phyloP scores from a whole-genome alignment of 2,329 filamentous ascomycete genomes.

The Neurospora crassa region DNA sequence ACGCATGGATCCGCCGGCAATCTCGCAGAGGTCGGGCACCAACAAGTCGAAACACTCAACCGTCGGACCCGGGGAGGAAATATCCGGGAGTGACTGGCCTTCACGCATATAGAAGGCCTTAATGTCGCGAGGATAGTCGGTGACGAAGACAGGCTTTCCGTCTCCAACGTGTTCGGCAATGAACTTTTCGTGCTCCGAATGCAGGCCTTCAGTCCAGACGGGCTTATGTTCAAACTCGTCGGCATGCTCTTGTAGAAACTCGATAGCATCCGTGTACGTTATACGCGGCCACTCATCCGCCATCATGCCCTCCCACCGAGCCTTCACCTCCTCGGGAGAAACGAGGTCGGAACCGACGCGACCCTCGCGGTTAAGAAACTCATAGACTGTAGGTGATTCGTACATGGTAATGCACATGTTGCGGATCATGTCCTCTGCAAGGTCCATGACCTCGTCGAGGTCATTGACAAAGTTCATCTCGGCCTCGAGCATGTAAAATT shows the following conservation, averaged over 20 bases:
- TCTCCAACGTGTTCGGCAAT: conserved; percentile 53
- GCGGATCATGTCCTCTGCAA: conserved; percentile 72
- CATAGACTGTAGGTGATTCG: conserved; percentile 31
- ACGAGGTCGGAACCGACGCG: conserved; percentile 27
- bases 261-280: conserved; percentile 71
- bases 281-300: conserved; percentile 62
- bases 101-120: conserved; percentile 75
- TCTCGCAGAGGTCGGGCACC: conserved; percentile 75
- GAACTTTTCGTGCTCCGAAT: conserved; percentile 88
- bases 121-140: conserved; percentile 76
- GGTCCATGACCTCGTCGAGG: conserved; percentile 61
- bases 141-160: conserved; percentile 73
- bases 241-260: conserved; percentile 51
- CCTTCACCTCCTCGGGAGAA: conserved; percentile 41
- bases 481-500: conserved; percentile 98
- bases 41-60: conserved; percentile 88
- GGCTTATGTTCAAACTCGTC: conserved; percentile 59
- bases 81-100: conserved; percentile 10
- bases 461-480: conserved; percentile 72
- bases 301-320: conserved; percentile 64
- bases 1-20: conserved; percentile 82
- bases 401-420: conserved; percentile 33
- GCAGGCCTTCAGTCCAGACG: conserved; percentile 63
- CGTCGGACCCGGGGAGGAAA: conserved; percentile 31
- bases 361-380: conserved; percentile 27